Conservation (phyloP, 495 filamentous ascomycete genomes). For the Penicillium maclennaniae region DNA sequence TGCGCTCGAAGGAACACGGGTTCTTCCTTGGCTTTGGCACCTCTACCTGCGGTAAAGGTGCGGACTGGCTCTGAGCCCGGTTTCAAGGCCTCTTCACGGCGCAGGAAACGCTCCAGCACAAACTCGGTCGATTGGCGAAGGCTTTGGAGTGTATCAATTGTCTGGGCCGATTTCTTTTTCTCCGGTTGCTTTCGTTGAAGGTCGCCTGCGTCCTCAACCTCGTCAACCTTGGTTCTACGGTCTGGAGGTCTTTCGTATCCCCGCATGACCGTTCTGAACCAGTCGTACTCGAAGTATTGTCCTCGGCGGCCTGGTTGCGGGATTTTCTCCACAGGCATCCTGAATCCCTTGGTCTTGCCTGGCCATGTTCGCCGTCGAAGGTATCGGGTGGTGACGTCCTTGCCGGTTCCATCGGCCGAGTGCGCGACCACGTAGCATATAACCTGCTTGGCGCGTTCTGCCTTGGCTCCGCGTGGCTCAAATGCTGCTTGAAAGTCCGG, state of each 20-base stretch:
- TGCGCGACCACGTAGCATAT: constrained; percentile 89
- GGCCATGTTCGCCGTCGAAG: constrained; percentile 79
- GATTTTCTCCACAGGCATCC: constrained; percentile 71
- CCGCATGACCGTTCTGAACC: constrained; percentile 77
- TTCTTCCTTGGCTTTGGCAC: constrained; percentile 65
- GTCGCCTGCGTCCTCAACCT: constrained; percentile 71
- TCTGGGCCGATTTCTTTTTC: constrained; percentile 63
- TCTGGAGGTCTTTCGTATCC: constrained; percentile 60
- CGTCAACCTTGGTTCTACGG: constrained; percentile 65
- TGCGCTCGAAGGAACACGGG: constrained; percentile 78
- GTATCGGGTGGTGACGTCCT: constrained; percentile 93
- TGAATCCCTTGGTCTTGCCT: constrained; percentile 83
- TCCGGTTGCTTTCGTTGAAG: constrained; percentile 67
- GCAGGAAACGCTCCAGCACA: constrained; percentile 81
- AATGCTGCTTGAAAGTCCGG: constrained; percentile 70
- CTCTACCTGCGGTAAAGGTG: constrained; percentile 66
- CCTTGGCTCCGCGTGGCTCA: constrained; percentile 75
- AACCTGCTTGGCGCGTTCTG: constrained; percentile 81
- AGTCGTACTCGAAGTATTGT: constrained; percentile 70
- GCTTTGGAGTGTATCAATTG: constrained; percentile 76
- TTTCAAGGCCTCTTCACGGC: constrained; percentile 84
- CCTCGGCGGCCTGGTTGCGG: constrained; percentile 75
- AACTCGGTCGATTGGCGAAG: constrained; percentile 84
- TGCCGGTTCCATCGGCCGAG: constrained; percentile 81
- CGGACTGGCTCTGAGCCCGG: constrained; percentile 67